Base-by-base conservation (phyloP, 805 yeast species). In the Hanseniaspora lachancei region DNA sequence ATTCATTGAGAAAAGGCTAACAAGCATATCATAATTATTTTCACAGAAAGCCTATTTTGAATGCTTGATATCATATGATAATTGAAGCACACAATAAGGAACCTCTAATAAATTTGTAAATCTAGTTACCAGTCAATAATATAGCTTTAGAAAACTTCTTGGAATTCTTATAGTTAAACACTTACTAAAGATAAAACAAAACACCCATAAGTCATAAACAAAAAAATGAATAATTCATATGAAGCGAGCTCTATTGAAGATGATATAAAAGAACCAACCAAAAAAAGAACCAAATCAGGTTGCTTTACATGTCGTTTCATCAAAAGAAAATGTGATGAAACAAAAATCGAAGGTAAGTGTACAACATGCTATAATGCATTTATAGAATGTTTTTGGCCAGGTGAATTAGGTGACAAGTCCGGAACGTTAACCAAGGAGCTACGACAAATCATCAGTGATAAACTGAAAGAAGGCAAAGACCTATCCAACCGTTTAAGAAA, bases 311-410 rank as follows among this genome's bases (percentile, higher is more conserved):
- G 63, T 47, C 52, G 63, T 23, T 47, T 55, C 16, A 59, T 58
- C 32, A 58, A 60, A 51, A 58, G 60, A 54, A 60, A 61, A 36
- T 61, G 64, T 49, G 62, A 61, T 57, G 64, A 61, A 38, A 41
- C n/a, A 8, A 60, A 46, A 23, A 60, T 62, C 4, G 56, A 46
- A 27, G 50, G 50, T 2, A 57, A 55, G 23, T 61, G 64, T 46
- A 57, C 54, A 15, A 44, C 57, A 6, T 61, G 64, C 39, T 48
- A 54, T 6, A 58, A 43, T 27, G 56, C 58, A 34, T 50, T 51
- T 42, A 43, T 55, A 16, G 61, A 58, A 15, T 61, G 64, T 49
- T 55, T 61, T 7, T 61, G 62, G 62, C 64, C 64, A 7, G 54
- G 57, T 27, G 36, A 38, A 15, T 21, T 44, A n/a, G 56, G 56